A percentile compares a stretch with the other conserved stretches of the same genome.
Conservation (phyloP, 1,139 yeast species). For the Hyphopichia fennica region DNA sequence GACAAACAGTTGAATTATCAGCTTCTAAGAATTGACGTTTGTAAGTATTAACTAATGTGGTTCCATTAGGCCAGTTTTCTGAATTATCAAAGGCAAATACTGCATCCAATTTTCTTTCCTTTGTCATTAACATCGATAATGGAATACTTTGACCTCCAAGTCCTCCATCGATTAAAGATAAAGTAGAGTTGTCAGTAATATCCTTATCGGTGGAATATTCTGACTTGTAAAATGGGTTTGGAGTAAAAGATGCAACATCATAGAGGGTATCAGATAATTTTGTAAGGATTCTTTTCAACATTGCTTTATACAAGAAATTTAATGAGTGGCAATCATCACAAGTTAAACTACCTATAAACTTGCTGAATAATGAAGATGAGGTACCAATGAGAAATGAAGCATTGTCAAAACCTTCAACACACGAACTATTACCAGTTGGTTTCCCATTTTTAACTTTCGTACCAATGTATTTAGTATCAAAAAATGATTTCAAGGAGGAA, state of each 20-base stretch:
- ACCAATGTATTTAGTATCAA: conserved; percentile 38
- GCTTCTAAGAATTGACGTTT: conserved; percentile 32
- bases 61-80: conserved; percentile 35
- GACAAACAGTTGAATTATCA: conserved; percentile 29
- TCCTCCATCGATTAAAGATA: conserved; percentile 45
- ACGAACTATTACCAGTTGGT: conserved; percentile 26
- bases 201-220: conserved; percentile 36
- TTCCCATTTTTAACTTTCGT: conserved; percentile 32
- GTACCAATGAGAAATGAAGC: conserved; percentile 79
- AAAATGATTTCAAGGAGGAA: conserved; percentile 36
- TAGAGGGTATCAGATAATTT: conserved; percentile 40
- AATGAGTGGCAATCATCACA: conserved; percentile 45
- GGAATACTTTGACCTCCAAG: conserved; percentile 41
- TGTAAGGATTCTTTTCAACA: conserved; percentile 44
- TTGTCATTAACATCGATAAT: conserved; percentile 34
- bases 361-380: conserved; percentile 76
- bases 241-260: conserved; percentile 44
- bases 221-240: conserved; percentile 54
- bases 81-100: conserved; percentile 40
- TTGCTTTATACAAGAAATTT: conserved; percentile 46
- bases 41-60: conserved; percentile 32
- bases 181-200: conserved; percentile 30
- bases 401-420: conserved; percentile 73
- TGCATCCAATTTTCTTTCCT: conserved; percentile 35
- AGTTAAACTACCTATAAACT: conserved; percentile 60